Evolutionary conservation across 768 basidiomycete species (phyloP).

Genomic region (Pleurotus platypus): DNA sequence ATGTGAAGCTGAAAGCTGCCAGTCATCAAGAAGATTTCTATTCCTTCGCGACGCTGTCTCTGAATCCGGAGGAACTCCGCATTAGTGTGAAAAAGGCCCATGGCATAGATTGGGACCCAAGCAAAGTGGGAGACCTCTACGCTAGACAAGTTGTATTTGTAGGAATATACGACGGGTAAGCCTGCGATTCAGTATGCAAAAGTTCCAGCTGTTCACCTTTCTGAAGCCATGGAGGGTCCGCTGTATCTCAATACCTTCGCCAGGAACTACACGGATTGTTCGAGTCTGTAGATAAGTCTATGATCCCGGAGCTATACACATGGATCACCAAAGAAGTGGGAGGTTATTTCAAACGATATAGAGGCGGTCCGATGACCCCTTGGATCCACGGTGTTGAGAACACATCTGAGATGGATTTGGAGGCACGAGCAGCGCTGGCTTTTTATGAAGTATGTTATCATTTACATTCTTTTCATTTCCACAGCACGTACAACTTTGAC

Average conservation of each 20-base stretch:
- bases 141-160: conserved; percentile 79
- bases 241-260: conserved; percentile 80
- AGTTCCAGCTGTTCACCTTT: neutral
- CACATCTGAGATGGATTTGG: conserved; percentile 57
- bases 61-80: conserved; percentile 73
- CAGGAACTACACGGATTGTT: conserved; percentile 85
- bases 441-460: conserved; percentile 70
- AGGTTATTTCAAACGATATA: conserved; percentile 89
- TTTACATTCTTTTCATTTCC: conserved; percentile 9
- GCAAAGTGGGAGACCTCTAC: conserved; percentile 45
- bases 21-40: conserved; percentile 93
- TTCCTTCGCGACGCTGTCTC: conserved; percentile 68
- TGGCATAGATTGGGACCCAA: conserved; percentile 72
- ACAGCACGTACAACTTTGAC: conserved; percentile 8
- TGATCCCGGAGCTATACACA: conserved; percentile 70
- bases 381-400: conserved; percentile 47
- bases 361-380: conserved; percentile 71
- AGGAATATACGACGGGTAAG: conserved; percentile 90
- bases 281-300: conserved; percentile 68
- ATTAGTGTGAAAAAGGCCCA: conserved; percentile 58
- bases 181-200: conserved; percentile 5
- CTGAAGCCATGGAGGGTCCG: conserved; percentile 88
- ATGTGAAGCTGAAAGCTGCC: conserved; percentile 11
- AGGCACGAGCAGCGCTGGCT: conserved; percentile 81
- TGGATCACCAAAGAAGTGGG: conserved; percentile 73